These are phyloP conservation scores for Tuber borchii DNA, from an alignment of 495 filamentous ascomycete species.

Conservation along the genomic window DNA sequence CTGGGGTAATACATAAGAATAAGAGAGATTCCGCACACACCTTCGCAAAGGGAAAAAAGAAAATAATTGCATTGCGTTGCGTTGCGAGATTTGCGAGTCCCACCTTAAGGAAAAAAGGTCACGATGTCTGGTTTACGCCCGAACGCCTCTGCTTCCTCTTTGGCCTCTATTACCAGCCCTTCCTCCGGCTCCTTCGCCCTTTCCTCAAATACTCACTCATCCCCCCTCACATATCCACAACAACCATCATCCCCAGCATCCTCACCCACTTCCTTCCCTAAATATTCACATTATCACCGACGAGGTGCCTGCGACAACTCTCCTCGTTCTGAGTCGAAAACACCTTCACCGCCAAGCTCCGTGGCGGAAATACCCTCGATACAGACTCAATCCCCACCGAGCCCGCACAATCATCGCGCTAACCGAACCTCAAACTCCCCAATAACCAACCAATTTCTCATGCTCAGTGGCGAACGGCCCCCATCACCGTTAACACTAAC, in stretches of 20 bases:
- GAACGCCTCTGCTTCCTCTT: slow-evolving; percentile 14
- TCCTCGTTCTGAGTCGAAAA: slow-evolving; percentile 7
- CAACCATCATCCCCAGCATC: slow-evolving; percentile 11
- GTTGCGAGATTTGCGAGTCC: background rate
- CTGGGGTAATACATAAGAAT: slow-evolving; percentile 8
- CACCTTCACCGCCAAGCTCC: slow-evolving; percentile 12
- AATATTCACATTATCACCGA: background rate
- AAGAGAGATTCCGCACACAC: slow-evolving; percentile 13
- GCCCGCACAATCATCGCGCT: background rate
- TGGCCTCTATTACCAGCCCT: slow-evolving; percentile 5
- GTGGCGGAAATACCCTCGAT: background rate
- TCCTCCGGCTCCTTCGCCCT: slow-evolving; percentile 7
- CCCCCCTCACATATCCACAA: slow-evolving; percentile 14
- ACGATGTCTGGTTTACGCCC: slow-evolving; percentile 28
- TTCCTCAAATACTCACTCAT: slow-evolving; percentile 30
- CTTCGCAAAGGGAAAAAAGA: slow-evolving; percentile 7
- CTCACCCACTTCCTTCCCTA: slow-evolving; percentile 6
- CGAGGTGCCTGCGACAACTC: slow-evolving; percentile 10
- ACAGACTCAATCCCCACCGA: slow-evolving; percentile 13
- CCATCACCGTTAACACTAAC: slow-evolving; percentile 31
- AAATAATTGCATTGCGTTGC: background rate
- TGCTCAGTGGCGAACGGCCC: slow-evolving; percentile 26
- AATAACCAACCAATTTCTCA: slow-evolving; percentile 25
- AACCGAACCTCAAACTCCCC: background rate
- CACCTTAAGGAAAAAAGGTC: slow-evolving; percentile 20